These are phyloP conservation scores for Lepiota venenata DNA, from an alignment of 768 basidiomycete genomes.

Conservation along the genomic window DNA sequence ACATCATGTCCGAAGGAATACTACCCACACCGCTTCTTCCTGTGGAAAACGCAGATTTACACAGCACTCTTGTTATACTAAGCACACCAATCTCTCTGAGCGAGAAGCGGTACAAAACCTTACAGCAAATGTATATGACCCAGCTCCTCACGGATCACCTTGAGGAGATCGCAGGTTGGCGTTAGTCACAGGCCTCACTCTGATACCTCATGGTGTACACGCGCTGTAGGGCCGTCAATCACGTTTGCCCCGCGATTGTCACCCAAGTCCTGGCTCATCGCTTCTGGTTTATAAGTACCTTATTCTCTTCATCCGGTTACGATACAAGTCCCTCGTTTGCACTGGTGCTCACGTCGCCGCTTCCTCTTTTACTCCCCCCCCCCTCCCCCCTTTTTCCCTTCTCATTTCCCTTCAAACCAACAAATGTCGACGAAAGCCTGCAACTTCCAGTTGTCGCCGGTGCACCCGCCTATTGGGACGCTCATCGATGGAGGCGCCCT, in stretches of 20 bases:
- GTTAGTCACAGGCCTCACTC: conserved; percentile 21
- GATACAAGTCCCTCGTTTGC: conserved; percentile 40
- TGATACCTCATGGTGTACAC: conserved; percentile 60
- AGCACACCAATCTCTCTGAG: neutral
- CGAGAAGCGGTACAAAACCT: conserved; percentile 3
- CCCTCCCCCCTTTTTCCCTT: conserved; percentile 18
- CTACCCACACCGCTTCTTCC: neutral
- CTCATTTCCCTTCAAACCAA: conserved; percentile 15
- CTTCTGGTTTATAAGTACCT: conserved; percentile 11
- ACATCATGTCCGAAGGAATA: conserved; percentile 8
- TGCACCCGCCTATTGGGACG: conserved; percentile 67
- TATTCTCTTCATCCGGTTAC: conserved; percentile 21
- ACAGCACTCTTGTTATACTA: neutral
- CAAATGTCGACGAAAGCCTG: conserved; percentile 35
- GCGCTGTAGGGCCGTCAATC: conserved; percentile 49
- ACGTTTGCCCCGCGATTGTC: conserved; percentile 30
- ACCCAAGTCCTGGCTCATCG: conserved; percentile 7
- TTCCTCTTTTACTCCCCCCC: conserved; percentile 17
- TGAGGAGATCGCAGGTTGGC: conserved; percentile 39
- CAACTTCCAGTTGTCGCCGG: conserved; percentile 36
- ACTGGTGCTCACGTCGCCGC: conserved; percentile 39
- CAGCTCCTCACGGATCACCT: conserved; percentile 31
- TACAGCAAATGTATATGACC: conserved; percentile 4
- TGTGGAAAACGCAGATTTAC: neutral
- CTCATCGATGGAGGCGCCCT: conserved; percentile 85